phyloP scores from a whole-genome alignment of 2,329 filamentous ascomycete genomes.

The Trichoderma sp. region DNA sequence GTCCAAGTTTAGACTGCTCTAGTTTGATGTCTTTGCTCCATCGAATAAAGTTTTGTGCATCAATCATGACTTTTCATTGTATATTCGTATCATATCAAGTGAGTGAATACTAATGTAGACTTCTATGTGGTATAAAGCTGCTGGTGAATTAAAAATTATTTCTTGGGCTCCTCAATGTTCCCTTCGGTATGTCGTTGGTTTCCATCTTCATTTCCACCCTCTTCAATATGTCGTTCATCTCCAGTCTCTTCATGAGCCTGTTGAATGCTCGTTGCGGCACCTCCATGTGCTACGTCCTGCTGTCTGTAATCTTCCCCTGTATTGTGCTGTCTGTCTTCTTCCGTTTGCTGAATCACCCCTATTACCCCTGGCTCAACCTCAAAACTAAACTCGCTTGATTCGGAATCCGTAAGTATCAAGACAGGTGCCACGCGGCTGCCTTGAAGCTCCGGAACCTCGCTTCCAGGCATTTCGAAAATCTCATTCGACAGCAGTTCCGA shows the following conservation, averaged over 20 bases:
- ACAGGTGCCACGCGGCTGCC: not conserved
- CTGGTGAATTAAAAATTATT: conserved; percentile 1
- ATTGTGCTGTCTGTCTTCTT: not conserved
- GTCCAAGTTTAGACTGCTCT: not conserved
- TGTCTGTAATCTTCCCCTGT: not conserved
- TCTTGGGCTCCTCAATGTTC: not conserved
- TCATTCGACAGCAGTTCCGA: conserved; percentile 17
- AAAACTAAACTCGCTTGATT: conserved; percentile 10
- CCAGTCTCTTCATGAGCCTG: not conserved
- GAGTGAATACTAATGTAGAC: not conserved
- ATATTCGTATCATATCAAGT: not conserved
- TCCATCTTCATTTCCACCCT: not conserved
- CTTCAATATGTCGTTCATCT: not conserved
- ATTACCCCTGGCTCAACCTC: not conserved
- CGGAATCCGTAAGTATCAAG: not conserved
- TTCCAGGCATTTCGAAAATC: conserved; percentile 20
- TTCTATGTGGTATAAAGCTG: conserved; percentile 1
- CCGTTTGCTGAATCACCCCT: not conserved
- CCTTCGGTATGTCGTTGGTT: not conserved
- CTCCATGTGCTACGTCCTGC: not conserved
- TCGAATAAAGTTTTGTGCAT: not conserved
- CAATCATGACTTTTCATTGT: not conserved
- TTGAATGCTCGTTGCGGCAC: not conserved
- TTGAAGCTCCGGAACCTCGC: conserved; percentile 19
- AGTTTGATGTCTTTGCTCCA: not conserved